Evolutionary conservation across 1,284 basidiomycete species (phyloP).

Genomic region (Pseudozyma thailandica): DNA sequence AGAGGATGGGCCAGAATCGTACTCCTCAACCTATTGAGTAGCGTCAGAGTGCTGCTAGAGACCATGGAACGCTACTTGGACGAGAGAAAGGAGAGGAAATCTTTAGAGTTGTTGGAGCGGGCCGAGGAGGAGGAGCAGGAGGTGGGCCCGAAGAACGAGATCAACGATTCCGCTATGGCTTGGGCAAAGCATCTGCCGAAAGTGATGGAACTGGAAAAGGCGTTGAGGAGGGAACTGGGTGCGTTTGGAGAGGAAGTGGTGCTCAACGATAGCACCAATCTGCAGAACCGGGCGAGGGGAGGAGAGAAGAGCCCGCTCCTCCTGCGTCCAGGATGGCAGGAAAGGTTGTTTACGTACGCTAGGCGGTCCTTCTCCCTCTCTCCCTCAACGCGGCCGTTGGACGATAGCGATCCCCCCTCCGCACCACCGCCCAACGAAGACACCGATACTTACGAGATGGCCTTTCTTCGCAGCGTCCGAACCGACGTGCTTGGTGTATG

Average conservation of each 20-base stretch:
- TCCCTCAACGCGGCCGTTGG: too few species aligned
- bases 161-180: constrained; percentile 8
- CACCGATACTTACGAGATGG: not conserved
- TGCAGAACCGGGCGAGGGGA: not conserved
- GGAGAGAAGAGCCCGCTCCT: constrained; percentile 25
- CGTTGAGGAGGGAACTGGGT: constrained; percentile 19
- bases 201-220: constrained; percentile 12
- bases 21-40: constrained; percentile 41
- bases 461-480: constrained; percentile 8
- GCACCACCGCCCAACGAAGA: not conserved
- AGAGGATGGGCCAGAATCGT: constrained; percentile 43
- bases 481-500: constrained; percentile 11
- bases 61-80: constrained; percentile 15
- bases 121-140: not conserved
- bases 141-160: constrained; percentile 11
- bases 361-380: constrained; percentile 19
- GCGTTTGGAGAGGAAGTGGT: constrained; percentile 25
- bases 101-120: not conserved
- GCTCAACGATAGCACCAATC: not conserved
- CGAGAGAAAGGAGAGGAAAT: constrained; percentile 11
- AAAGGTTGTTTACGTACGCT: constrained; percentile 30
- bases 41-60: constrained; percentile 37
- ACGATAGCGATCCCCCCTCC: too few species aligned
- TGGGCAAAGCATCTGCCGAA: constrained; percentile 11
- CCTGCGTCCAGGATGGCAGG: constrained; percentile 46